Evolutionary conservation across 2,329 filamentous ascomycete genomes (phyloP).

Genomic region (Arthrobotrys musiformis): DNA sequence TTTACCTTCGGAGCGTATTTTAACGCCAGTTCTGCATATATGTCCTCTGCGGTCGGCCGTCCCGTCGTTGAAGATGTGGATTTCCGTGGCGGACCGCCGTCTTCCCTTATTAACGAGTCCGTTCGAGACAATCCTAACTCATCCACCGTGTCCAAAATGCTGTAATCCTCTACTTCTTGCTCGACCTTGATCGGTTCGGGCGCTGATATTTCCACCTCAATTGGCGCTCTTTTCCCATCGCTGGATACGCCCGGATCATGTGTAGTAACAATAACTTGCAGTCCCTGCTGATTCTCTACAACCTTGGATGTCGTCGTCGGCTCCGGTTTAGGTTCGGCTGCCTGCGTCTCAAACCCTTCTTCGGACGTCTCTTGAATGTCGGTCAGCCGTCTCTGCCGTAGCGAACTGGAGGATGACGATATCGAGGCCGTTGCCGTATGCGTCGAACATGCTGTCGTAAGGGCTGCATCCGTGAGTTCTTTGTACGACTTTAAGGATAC

Average conservation of each 20-base stretch:
- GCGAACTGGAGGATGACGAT: slow-evolving; percentile 83
- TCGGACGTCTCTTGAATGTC: slow-evolving; percentile 95
- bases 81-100: slow-evolving; percentile 56
- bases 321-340: slow-evolving; percentile 27
- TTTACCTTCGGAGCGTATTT: slow-evolving; percentile 81
- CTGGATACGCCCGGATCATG: slow-evolving; percentile 58
- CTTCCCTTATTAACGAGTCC: slow-evolving; percentile 28
- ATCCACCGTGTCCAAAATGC: slow-evolving; percentile 34
- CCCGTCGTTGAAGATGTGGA: slow-evolving; percentile 61
- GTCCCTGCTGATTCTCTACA: slow-evolving; percentile 54
- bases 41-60: slow-evolving; percentile 64
- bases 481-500: slow-evolving; percentile 79
- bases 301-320: slow-evolving; percentile 46
- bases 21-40: slow-evolving; percentile 63
- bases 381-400: slow-evolving; percentile 79
- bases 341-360: slow-evolving; percentile 67
- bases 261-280: slow-evolving; percentile 59
- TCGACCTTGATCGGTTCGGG: slow-evolving; percentile 51
- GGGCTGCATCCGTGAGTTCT: slow-evolving; percentile 85
- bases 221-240: slow-evolving; percentile 55
- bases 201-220: slow-evolving; percentile 54
- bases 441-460: slow-evolving; percentile 87
- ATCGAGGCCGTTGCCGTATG: slow-evolving; percentile 88
- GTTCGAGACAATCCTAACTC: slow-evolving; percentile 31
- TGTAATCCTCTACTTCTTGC: slow-evolving; percentile 36